Evolutionary conservation across 176 grass and related monocot species (phyloP).

Genomic region (Lolium rigidum): DNA sequence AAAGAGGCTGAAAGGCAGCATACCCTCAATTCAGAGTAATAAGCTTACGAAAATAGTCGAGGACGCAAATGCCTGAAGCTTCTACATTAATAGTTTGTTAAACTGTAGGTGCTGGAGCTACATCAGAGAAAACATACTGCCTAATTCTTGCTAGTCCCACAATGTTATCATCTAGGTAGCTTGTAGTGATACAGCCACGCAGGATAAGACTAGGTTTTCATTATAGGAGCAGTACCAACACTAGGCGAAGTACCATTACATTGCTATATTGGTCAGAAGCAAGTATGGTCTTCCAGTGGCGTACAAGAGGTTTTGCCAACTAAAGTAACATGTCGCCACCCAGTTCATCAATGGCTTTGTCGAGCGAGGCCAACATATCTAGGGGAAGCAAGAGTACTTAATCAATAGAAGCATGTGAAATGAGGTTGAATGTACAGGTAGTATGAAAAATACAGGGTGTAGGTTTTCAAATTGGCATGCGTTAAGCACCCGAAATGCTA

Average conservation of each 20-base stretch:
- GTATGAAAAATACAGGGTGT: not conserved
- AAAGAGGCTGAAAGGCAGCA: not conserved
- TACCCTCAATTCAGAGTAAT: not conserved
- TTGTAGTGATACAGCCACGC: conserved; percentile 20
- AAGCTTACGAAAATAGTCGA: not conserved
- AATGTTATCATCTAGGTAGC: not conserved
- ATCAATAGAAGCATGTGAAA: not conserved
- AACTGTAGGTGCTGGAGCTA: not conserved
- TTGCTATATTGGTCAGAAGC: not conserved
- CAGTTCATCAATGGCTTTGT: conserved; percentile 70
- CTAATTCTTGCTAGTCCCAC: not conserved
- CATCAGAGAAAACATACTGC: not conserved
- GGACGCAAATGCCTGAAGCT: not conserved
- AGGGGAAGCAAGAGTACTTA: conserved; percentile 33
- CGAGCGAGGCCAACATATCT: conserved; percentile 69
- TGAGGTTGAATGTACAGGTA: not conserved
- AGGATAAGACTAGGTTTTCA: not conserved
- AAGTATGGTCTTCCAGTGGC: conserved; percentile 23
- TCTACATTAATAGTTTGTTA: not conserved
- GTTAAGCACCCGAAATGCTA: conserved; percentile 6
- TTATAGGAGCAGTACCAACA: not conserved
- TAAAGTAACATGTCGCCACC: conserved; percentile 63
- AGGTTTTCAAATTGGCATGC: not conserved
- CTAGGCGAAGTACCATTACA: not conserved
- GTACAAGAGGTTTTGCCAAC: conserved; percentile 17